Conservation (phyloP, 768 basidiomycete genomes). For the Boletus coccyginus region DNA sequence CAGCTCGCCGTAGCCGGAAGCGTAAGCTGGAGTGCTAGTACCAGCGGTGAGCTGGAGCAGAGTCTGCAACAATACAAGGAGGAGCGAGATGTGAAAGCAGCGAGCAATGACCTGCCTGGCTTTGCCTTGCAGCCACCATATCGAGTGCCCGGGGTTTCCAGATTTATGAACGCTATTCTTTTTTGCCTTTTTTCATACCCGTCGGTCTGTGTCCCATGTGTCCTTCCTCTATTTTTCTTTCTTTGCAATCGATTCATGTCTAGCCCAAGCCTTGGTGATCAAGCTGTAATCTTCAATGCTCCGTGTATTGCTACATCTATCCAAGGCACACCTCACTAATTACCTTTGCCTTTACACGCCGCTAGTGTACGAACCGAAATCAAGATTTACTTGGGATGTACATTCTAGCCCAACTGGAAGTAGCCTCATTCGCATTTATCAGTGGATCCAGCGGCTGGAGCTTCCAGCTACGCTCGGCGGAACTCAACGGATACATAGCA, state of each 20-base stretch:
- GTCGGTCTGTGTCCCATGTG: background rate
- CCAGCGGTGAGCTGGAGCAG: conserved; percentile 63
- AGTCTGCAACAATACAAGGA: conserved; percentile 50
- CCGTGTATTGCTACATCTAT: conserved; percentile 32
- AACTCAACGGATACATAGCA: conserved; percentile 52
- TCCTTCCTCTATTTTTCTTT: conserved; percentile 6
- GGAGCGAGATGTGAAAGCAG: conserved; percentile 63
- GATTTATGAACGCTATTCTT: conserved; percentile 24
- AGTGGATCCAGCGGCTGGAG: conserved; percentile 63
- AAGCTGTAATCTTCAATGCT: conserved; percentile 47
- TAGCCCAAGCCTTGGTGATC: background rate
- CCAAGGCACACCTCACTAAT: conserved; percentile 2
- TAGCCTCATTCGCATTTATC: conserved; percentile 67
- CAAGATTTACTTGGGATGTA: conserved; percentile 44
- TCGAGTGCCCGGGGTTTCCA: conserved; percentile 52
- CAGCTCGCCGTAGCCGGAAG: conserved; percentile 76
- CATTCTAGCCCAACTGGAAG: conserved; percentile 62
- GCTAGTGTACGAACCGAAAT: background rate
- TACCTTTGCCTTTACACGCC: background rate
- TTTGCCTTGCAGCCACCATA: conserved; percentile 54
- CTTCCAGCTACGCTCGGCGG: conserved; percentile 45
- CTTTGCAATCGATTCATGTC: conserved; percentile 6
- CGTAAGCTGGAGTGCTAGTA: conserved; percentile 68
- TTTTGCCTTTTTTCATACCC: conserved; percentile 8
- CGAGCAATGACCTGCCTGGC: conserved; percentile 48